Base-by-base conservation (phyloP, 2,329 filamentous ascomycete genomes). In the Diaporthe citri region DNA sequence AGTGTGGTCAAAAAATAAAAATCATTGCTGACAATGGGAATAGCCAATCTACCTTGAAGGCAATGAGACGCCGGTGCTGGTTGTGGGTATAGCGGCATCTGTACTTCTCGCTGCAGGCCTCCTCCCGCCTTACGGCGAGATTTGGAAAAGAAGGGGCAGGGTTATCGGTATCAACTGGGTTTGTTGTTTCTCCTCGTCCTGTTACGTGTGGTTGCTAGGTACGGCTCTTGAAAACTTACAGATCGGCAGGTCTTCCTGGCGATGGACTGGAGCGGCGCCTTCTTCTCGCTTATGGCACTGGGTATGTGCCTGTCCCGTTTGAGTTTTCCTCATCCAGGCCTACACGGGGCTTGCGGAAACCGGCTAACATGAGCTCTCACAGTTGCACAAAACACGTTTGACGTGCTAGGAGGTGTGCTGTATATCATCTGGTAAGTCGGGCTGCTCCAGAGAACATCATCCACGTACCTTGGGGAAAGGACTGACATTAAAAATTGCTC, bases 211-310 rank as follows among this genome's bases (percentile, higher is more conserved):
- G 8, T 48, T 10, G n/a, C 25, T 31, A 51, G 17, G n/a, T 22
- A 31, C n/a, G 39, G 13, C 15, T 10, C 4, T 41, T 51, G 13
- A 12, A 41, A 15, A n/a, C 74, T 75, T 41, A 76, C 62, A 76
- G 51, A 74, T 22, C 12, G 15, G 0, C 57, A 83, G 81, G 51
- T 90, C 20, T 93, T 93, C 77, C 81, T 93, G 4, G 82, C 83
- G 0, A 89, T 92, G 78, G 91, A 93, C 78, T 91, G 87, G 74
- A 78, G 86, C 1, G 91, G 91, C 2, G 91, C 90, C 0, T 86
- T 93, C 74, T 92, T 93, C 80, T 92, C 90, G 0, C 85, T 93
- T 31, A 87, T 93, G 85, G 90, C 91, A 1, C 81, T 92, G 13
- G 88, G 89, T 90, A 83, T 39, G 86, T 46, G 17, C 4, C 36